These are phyloP conservation scores for Parafenestella ontariensis DNA, from an alignment of 2,329 filamentous ascomycete genomes.

Conservation along the genomic window DNA sequence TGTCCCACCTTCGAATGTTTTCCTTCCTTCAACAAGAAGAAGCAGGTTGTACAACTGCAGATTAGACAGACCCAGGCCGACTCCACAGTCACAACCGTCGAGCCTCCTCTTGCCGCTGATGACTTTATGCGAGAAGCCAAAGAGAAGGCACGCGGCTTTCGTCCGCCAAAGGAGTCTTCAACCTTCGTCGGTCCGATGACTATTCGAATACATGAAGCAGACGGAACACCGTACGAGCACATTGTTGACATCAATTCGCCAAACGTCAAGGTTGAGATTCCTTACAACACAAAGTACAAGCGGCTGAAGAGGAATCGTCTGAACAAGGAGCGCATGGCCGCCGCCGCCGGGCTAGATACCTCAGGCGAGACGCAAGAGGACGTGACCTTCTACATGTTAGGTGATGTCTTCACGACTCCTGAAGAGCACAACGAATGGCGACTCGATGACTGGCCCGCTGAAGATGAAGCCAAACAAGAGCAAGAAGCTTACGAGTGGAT, in stretches of 20 bases:
- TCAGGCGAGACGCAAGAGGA: constrained; percentile 73
- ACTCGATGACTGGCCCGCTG: constrained; percentile 85
- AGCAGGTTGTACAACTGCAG: constrained; percentile 89
- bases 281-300: constrained; percentile 99
- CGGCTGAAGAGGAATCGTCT: constrained; percentile 86
- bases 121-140: constrained; percentile 86
- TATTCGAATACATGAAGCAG: constrained; percentile 95
- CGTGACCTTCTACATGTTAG: constrained; percentile 86
- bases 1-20: constrained; percentile 87
- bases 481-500: constrained; percentile 99
- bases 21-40: constrained; percentile 97
- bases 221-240: constrained; percentile 97
- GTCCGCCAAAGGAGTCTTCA: constrained; percentile 73
- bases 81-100: constrained; percentile 34
- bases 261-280: constrained; percentile 86
- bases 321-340: constrained; percentile 77
- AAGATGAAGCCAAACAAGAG: constrained; percentile 90
- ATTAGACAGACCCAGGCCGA: constrained; percentile 69
- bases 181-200: constrained; percentile 97
- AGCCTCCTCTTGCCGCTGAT: constrained; percentile 65
- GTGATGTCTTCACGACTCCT: constrained; percentile 83
- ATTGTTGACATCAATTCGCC: constrained; percentile 94
- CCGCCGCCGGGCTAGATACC: constrained; percentile 68
- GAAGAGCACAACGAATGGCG: constrained; percentile 86
- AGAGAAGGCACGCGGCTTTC: constrained; percentile 75